These are phyloP conservation scores for Cercis canadensis DNA, from an alignment of 306 rosid genomes.

Conservation along the genomic window DNA sequence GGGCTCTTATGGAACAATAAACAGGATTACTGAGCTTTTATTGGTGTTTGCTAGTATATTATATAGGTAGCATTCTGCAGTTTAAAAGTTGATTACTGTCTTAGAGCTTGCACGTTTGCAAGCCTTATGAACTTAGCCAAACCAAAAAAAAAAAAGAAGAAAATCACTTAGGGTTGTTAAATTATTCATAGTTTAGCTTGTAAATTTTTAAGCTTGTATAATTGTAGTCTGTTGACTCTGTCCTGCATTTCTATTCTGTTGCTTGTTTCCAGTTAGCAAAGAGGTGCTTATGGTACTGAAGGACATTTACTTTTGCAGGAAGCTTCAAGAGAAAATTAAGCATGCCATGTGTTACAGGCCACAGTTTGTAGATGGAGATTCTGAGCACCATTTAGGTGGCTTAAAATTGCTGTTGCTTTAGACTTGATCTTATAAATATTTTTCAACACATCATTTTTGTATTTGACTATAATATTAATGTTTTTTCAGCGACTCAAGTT, in stretches of 20 bases:
- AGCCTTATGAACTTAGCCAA: too few species aligned
- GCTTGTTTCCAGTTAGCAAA: background rate
- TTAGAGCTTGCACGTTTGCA: too few species aligned
- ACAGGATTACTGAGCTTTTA: too few species aligned
- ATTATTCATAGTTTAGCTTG: background rate
- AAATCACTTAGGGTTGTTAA: too few species aligned
- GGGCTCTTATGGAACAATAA: too few species aligned
- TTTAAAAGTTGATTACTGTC: too few species aligned
- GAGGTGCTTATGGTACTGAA: background rate
- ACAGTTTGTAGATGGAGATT: conserved; percentile 46
- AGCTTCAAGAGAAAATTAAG: conserved; percentile 40
- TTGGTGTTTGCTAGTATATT: too few species aligned
- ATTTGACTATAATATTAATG: background rate
- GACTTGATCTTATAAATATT: too few species aligned
- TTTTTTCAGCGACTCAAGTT: conserved; percentile 35
- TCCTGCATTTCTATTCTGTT: background rate
- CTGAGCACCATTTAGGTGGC: conserved; percentile 49
- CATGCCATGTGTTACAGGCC: conserved; percentile 31
- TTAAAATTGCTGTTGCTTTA: background rate
- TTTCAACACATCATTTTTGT: background rate
- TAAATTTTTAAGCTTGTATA: background rate
- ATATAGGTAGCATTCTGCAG: too few species aligned
- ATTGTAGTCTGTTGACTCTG: too few species aligned
- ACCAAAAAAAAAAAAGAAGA: too few species aligned
- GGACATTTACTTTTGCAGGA: conserved; percentile 33